These are phyloP conservation scores for Ganoderma leucocontextum DNA, from an alignment of 1,284 basidiomycete genomes.

Conservation along the genomic window DNA sequence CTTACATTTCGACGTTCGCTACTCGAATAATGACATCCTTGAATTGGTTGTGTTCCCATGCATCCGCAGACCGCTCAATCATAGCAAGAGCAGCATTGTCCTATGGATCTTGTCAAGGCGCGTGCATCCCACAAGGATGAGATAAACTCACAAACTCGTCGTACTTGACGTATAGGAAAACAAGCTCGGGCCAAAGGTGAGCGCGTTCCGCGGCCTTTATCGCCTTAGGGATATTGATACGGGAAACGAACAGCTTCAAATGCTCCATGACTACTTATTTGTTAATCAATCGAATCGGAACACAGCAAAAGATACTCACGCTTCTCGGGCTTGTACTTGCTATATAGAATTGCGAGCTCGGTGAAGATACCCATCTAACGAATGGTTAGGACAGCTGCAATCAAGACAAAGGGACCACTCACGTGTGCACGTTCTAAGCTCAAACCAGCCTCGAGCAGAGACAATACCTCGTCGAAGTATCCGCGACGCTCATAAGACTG, in stretches of 20 bases:
- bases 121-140: not conserved
- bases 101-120: conserved; percentile 46
- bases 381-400: conserved; percentile 10
- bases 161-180: conserved; percentile 98
- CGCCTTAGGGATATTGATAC: conserved; percentile 95
- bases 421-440: conserved; percentile 96
- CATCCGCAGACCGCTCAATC: conserved; percentile 97
- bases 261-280: conserved; percentile 89
- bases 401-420: conserved; percentile 31
- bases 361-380: conserved; percentile 91
- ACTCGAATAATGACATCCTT: conserved; percentile 95
- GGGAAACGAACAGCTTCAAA: conserved; percentile 95
- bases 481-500: conserved; percentile 92
- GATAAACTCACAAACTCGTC: conserved; percentile 81
- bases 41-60: conserved; percentile 99
- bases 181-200: conserved; percentile 99
- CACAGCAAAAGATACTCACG: conserved; percentile 57
- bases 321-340: conserved; percentile 96
- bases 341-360: conserved; percentile 93
- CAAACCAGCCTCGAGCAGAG: conserved; percentile 92
- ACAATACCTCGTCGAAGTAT: conserved; percentile 94
- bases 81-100: conserved; percentile 97
- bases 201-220: conserved; percentile 95
- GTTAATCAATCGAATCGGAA: not conserved
- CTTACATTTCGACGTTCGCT: conserved; percentile 96